These are phyloP conservation scores for Phlebopus sp. DNA, from an alignment of 1,284 basidiomycete species.

Conservation along the genomic window DNA sequence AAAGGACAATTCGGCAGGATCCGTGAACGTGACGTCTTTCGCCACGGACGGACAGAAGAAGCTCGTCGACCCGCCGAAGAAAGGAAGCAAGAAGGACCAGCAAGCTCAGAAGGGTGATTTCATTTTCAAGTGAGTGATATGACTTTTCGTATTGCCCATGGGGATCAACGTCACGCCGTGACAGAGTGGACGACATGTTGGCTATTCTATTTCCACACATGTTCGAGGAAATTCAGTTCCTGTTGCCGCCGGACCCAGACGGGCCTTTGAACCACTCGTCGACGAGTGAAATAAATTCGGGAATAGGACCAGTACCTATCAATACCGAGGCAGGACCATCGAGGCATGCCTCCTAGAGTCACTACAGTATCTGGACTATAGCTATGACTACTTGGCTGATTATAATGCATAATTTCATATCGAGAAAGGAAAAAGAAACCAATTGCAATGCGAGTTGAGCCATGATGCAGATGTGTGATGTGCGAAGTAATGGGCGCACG, in stretches of 20 bases:
- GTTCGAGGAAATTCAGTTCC: constrained; percentile 66
- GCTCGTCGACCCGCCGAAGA: constrained; percentile 46
- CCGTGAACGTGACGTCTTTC: constrained; percentile 58
- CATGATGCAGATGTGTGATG: constrained; percentile 12
- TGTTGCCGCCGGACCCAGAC: constrained; percentile 48
- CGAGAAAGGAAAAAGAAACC: neutral
- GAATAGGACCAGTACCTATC: constrained; percentile 12
- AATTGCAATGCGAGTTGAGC: neutral
- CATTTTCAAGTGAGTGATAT: constrained; percentile 58
- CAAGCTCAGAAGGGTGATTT: constrained; percentile 69
- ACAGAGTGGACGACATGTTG: constrained; percentile 71
- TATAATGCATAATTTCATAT: constrained; percentile 29
- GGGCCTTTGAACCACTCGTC: constrained; percentile 15
- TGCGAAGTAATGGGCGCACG: constrained; percentile 10
- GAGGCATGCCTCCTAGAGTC: constrained; percentile 24
- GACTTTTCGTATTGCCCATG: constrained; percentile 6
- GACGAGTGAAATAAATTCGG: constrained; percentile 8
- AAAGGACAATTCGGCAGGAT: constrained; percentile 61
- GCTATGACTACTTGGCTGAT: constrained; percentile 20
- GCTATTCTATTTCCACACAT: constrained; percentile 76
- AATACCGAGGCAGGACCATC: constrained; percentile 43
- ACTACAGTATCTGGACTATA: constrained; percentile 26
- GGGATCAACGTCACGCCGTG: neutral
- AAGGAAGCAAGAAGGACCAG: constrained; percentile 40
- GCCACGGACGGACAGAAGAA: constrained; percentile 43